Evolutionary conservation across 352 stramenopile species (phyloP).

Genomic region (Phytopythium cucurbitacearum): DNA sequence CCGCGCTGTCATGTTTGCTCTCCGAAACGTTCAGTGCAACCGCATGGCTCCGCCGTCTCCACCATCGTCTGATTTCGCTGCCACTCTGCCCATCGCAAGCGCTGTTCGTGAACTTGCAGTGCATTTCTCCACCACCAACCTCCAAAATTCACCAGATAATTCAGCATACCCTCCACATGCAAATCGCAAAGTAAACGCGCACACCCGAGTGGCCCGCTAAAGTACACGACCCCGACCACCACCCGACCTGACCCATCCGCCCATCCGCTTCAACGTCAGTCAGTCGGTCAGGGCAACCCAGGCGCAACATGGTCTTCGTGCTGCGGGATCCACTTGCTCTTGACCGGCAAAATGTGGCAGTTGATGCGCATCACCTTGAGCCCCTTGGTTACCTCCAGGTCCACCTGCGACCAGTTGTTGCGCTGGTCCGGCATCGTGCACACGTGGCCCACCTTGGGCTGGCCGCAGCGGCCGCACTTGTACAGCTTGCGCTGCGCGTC

Average conservation of each 20-base stretch:
- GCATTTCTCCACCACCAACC: background rate
- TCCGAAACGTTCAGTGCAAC: no score
- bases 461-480: slow-evolving; percentile 82
- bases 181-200: no score
- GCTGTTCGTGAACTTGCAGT: no score
- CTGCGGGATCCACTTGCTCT: slow-evolving; percentile 56
- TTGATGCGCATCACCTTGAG: slow-evolving; percentile 69
- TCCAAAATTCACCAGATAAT: background rate
- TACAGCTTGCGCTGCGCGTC: slow-evolving; percentile 72
- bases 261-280: background rate
- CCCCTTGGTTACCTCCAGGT: slow-evolving; percentile 73
- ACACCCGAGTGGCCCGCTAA: no score
- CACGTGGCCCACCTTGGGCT: slow-evolving; percentile 83
- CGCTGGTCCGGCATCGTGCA: slow-evolving; percentile 83
- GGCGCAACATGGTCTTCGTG: slow-evolving; percentile 53
- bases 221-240: slow-evolving; percentile 1
- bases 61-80: no score
- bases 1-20: no score
- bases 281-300: no score
- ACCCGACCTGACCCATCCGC: background rate
- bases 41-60: no score
- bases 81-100: no score
- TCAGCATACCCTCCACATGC: background rate
- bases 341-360: slow-evolving; percentile 68
- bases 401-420: slow-evolving; percentile 83